Conservation (phyloP, 2,329 filamentous ascomycete species). For the Juglanconis juglandina region DNA sequence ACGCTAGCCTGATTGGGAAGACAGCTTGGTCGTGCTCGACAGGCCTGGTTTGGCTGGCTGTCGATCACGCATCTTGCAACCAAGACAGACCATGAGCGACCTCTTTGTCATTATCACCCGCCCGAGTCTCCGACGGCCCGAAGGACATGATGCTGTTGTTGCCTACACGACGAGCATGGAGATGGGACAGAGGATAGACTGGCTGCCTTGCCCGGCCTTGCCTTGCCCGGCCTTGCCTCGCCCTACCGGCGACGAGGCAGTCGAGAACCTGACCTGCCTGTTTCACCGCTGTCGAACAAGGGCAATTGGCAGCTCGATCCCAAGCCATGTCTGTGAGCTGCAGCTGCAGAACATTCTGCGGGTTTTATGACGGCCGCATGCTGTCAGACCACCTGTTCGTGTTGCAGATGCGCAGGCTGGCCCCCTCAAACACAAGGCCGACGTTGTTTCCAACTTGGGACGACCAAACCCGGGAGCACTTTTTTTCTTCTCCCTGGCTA, state of each 20-base stretch:
- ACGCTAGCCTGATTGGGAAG: neutral
- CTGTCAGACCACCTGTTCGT: neutral
- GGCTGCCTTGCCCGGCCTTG: no score
- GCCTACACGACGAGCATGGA: neutral
- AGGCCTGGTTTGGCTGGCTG: constrained; percentile 1
- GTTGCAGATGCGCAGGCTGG: constrained; percentile 4
- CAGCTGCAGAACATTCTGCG: neutral
- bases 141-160: neutral
- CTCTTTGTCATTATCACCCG: neutral
- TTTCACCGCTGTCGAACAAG: constrained; percentile 9
- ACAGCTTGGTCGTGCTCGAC: neutral
- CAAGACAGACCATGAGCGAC: neutral
- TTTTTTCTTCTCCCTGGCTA: neutral
- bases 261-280: neutral
- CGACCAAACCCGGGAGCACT: neutral
- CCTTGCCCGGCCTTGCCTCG: no score
- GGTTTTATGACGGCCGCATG: neutral
- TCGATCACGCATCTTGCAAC: constrained; percentile 6
- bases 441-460: constrained; percentile 3
- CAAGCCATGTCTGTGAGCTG: no score
- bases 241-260: neutral
- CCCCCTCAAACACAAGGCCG: neutral
- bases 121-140: neutral
- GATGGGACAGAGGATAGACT: no score
- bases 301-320: neutral